Conservation (phyloP, 2,329 filamentous ascomycete species). For the Botrytis porri region DNA sequence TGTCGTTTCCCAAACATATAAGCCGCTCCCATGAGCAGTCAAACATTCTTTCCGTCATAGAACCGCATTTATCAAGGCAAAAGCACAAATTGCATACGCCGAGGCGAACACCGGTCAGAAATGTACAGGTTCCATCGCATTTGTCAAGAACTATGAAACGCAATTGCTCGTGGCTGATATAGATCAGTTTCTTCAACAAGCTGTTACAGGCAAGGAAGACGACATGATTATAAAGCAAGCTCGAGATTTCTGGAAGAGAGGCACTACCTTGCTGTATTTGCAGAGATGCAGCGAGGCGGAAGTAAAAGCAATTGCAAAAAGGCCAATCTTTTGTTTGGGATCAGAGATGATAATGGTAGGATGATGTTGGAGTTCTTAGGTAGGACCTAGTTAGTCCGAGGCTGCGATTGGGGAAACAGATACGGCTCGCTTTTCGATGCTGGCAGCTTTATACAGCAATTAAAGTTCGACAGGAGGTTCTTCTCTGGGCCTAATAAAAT, state of each 20-base stretch:
- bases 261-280: background rate
- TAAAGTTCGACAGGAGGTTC: background rate
- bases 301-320: background rate
- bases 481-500: background rate
- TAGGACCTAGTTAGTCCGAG: background rate
- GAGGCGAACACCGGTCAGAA: background rate
- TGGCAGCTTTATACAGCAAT: accelerated
- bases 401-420: background rate
- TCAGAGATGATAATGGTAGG: background rate
- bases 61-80: background rate
- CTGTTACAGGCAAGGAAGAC: background rate
- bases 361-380: background rate
- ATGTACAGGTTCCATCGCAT: background rate
- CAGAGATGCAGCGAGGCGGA: background rate
- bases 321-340: background rate
- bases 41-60: background rate
- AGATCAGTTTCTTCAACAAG: background rate
- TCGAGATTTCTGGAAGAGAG: background rate
- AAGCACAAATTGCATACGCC: background rate
- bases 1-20: background rate
- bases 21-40: background rate
- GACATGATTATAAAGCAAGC: background rate
- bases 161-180: background rate
- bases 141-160: background rate
- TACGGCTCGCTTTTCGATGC: background rate